These are phyloP conservation scores for Dendrostoma leiphaemia DNA, from an alignment of 2,329 filamentous ascomycete species.

Conservation along the genomic window DNA sequence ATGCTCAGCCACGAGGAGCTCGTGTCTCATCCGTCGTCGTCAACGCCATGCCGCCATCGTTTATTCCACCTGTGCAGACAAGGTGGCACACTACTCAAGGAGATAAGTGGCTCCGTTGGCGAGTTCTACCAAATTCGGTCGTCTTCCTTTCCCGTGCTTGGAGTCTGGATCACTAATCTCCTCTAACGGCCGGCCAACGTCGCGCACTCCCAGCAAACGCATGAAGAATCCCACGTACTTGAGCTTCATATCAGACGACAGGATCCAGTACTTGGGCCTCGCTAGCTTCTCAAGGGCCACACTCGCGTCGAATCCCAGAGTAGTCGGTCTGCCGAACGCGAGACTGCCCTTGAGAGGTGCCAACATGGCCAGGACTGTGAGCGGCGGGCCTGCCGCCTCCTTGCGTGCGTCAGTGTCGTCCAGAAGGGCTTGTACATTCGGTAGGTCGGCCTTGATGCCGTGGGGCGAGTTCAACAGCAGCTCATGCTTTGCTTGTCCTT, in stretches of 20 bases:
- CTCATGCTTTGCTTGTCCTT: slow-evolving; percentile 4
- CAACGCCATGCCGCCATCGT: too few species aligned
- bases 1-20: too few species aligned
- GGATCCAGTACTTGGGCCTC: slow-evolving; percentile 16
- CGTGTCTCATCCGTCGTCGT: too few species aligned
- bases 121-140: slow-evolving; percentile 10
- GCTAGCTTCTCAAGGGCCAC: slow-evolving; percentile 13
- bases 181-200: neutral
- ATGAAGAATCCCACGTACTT: slow-evolving; percentile 7
- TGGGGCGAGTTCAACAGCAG: slow-evolving; percentile 17
- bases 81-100: neutral
- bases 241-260: neutral
- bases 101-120: slow-evolving; percentile 9
- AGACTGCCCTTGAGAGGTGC: slow-evolving; percentile 18
- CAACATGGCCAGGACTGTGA: slow-evolving; percentile 16
- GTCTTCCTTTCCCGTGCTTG: neutral
- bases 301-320: slow-evolving; percentile 3
- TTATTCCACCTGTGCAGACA: too few species aligned
- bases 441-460: slow-evolving; percentile 5
- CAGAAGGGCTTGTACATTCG: slow-evolving; percentile 7
- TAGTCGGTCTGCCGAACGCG: slow-evolving; percentile 1
- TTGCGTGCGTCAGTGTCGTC: neutral
- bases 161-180: neutral
- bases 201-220: neutral
- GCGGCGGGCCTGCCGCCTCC: neutral